phyloP scores from a whole-genome alignment of 225 moss, liverwort and hornwort species.

The Neckera pumila region DNA sequence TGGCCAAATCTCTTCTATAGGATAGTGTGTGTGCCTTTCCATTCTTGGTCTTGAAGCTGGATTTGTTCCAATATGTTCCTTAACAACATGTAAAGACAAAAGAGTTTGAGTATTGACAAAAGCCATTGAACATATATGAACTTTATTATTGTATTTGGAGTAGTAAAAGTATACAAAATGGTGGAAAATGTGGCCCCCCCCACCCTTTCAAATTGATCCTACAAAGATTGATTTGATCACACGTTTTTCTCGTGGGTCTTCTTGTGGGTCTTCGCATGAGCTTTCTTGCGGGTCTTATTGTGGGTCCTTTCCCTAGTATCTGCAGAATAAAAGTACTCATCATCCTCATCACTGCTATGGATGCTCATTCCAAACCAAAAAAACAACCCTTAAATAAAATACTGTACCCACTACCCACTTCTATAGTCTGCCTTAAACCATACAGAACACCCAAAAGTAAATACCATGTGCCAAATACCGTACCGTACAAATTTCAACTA shows the following conservation, averaged over 20 bases:
- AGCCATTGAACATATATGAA: too few relatives aligned
- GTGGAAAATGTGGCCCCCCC: too few relatives aligned
- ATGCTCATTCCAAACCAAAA: not conserved
- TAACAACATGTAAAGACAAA: not conserved
- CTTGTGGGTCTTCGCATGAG: too few relatives aligned
- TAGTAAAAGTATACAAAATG: too few relatives aligned
- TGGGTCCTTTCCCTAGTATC: too few relatives aligned
- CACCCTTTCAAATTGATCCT: too few relatives aligned
- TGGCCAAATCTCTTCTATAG: fast-evolving
- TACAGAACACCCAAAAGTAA: not conserved
- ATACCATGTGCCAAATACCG: not conserved
- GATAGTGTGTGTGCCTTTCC: fast-evolving
- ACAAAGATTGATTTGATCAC: too few relatives aligned
- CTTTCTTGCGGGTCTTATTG: not conserved
- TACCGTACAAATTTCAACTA: not conserved
- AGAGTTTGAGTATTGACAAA: not conserved
- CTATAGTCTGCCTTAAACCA: not conserved
- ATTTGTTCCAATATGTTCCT: not conserved
- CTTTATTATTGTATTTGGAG: too few relatives aligned
- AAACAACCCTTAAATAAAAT: not conserved
- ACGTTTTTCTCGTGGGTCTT: too few relatives aligned
- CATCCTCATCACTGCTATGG: not conserved
- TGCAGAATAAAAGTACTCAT: too few relatives aligned
- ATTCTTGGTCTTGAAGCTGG: not conserved
- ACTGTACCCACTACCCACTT: not conserved